Evolutionary conservation across 1,139 yeast species (phyloP), one percentile per base, ranked within the genome.

Genomic region (Saccharomyces hybrid): DNA sequence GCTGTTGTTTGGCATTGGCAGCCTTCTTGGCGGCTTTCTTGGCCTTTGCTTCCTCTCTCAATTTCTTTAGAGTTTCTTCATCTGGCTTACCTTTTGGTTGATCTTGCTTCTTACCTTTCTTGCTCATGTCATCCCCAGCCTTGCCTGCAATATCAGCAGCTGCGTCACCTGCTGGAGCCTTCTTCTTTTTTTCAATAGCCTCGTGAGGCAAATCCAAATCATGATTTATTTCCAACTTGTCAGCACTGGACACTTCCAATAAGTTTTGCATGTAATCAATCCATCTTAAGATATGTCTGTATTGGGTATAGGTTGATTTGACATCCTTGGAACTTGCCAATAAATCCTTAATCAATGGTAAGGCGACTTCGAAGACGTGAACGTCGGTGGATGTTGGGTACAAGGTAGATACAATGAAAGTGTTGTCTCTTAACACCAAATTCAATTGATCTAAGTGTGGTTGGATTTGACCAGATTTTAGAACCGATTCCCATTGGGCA

Each of bases 261-360:
- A 75, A 62, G 69, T 83, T 81, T 75, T 93, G 98, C 59, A 93
- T 75, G 65, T 88, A 80, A 66, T 90, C 97, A 27, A 81, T 81
- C 97, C 98, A 93, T 79, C 98, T 86, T 60, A 89, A 75, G 58
- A 90, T 77, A 73, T 91, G 98, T 78, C 97, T 87, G 56, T 83
- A 82, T 47, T 82, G 84, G 38, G 75, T 73, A 47, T 81, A 71
- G 42, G 60, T 60, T 38, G 59, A 62, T 54, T 61, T 60, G 48
- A 68, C 61, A 54, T 70, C 71, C 56, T 74, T 75, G 27, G 70
- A 62, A 16, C 69, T 56, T 23, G 68, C 67, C 25, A 77, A 72
- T 81, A 89, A 81, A 57, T 76, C 73, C 56, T 76, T 73, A 38
- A 87, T 82, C 55, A 80, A 61, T 52, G 90, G 86, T 62, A 81